Evolutionary conservation across 2,329 filamentous ascomycete species (phyloP), one percentile per base, ranked within the genome.

Genomic region (Phaeosphaeriaceae sp.): DNA sequence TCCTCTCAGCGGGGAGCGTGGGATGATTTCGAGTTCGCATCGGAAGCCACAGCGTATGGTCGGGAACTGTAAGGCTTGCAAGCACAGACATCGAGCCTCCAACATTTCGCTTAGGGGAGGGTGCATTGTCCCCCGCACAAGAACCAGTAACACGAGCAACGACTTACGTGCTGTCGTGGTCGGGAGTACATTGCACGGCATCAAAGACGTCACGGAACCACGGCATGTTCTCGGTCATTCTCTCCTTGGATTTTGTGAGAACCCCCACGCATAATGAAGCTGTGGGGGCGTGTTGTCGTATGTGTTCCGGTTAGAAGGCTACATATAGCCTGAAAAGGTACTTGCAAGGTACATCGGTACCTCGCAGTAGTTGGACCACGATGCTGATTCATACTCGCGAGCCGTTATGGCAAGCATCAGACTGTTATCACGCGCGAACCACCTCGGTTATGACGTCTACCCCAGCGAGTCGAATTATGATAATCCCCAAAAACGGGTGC

Each of bases 241-340:
- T 25, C 21, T 19, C 10, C 22, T 27, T 22, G 45, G 45, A 17
- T 22, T 19, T 27, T 46, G 48, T 11, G 21, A 44, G 51, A 17
- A 11, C 51, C 56, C 56, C 56, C 56, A 58, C 56, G 52, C 56
- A 36, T 52, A 27, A 54, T 19, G 33, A 54, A 19, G 20, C 9
- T 54, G 47, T 19, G 44, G 56, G 52, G 42, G 36, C 36, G 51
- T n/a, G n/a, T n/a, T n/a, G n/a, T n/a, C n/a, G n/a, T 51, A 54
- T 49, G 36, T 36, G 31, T 36, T 36, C 31, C 31, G 31, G 13
- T 36, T 31, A 19, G 24, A 54, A 33, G 33, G 56, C 45, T 51
- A 51, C 51, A 54, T 48, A 58, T 54, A 58, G 56, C 48, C 56
- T 58, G 52, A 58, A 58, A n/a, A 42, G 40, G 22, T 49, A 44